Conservation (phyloP, 805 yeast species). For the Barnettozyma californica region DNA sequence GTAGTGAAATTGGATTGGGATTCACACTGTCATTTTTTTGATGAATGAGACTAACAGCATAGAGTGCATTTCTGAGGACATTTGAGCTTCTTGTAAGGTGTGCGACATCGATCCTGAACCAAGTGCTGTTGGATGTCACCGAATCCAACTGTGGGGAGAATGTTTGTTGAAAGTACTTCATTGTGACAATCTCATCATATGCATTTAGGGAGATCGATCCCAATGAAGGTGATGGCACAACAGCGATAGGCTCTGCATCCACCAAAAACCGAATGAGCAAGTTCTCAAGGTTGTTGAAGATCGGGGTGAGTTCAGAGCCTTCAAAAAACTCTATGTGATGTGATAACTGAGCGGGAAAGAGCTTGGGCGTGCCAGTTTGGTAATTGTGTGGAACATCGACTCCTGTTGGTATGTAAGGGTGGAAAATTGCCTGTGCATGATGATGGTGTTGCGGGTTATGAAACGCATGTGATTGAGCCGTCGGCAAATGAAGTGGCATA, state of each 20-base stretch:
- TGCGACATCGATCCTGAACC: constrained; percentile 3
- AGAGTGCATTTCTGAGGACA: constrained; percentile 7
- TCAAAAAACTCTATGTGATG: background rate
- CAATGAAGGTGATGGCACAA: background rate
- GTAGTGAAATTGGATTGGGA: background rate
- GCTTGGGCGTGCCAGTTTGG: background rate
- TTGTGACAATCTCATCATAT: constrained; percentile 4
- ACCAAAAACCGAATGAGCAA: background rate
- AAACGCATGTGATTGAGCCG: background rate
- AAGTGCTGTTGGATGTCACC: background rate
- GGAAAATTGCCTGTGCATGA: background rate
- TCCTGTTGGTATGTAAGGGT: constrained; percentile 1
- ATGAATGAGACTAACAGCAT: constrained; percentile 6
- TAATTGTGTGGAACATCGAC: background rate
- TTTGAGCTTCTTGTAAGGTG: constrained; percentile 2
- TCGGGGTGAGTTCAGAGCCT: background rate
- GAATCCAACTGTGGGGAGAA: constrained; percentile 8
- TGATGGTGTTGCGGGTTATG: background rate
- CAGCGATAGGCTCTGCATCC: constrained; percentile 5
- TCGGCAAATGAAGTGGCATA: background rate
- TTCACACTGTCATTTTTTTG: background rate
- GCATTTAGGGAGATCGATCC: background rate
- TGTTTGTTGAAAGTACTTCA: constrained; percentile 3
- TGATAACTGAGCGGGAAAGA: background rate
- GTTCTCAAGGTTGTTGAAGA: constrained; percentile 1